A percentile compares a stretch with the other conserved stretches of the same genome.
phyloP scores from a whole-genome alignment of 164 flowering plant genomes.

The Aristolochia californica region DNA sequence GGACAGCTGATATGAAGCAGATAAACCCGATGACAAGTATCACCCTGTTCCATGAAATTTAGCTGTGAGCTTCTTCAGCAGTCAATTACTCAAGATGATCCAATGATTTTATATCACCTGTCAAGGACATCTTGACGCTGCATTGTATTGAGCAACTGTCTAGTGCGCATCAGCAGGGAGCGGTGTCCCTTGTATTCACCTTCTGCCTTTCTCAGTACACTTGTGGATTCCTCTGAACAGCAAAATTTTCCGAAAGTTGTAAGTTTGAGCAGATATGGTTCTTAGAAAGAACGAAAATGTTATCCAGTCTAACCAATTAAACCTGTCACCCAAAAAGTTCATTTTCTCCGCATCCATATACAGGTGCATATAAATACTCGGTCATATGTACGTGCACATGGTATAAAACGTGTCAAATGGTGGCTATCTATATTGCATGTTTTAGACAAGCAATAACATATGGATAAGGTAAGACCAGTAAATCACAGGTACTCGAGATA shows the following conservation, averaged over 20 bases:
- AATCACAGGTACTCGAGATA: too few species aligned
- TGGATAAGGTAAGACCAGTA: too few species aligned
- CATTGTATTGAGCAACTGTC: constrained; percentile 79
- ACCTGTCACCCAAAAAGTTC: not conserved
- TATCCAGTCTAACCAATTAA: not conserved
- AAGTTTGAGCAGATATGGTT: not conserved
- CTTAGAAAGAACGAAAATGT: not conserved
- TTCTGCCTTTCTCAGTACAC: constrained; percentile 73
- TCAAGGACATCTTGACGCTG: constrained; percentile 80
- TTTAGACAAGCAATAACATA: too few species aligned
- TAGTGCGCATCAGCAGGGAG: constrained; percentile 68
- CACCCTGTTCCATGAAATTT: constrained; percentile 35
- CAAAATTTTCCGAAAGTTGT: not conserved
- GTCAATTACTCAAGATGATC: not conserved
- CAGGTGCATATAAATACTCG: too few species aligned
- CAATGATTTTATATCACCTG: constrained; percentile 30
- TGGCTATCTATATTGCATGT: too few species aligned
- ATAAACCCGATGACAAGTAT: constrained; percentile 50
- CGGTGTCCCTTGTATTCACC: constrained; percentile 89
- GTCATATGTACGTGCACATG: too few species aligned
- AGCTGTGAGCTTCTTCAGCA: not conserved
- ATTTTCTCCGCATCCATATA: too few species aligned
- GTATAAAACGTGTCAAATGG: too few species aligned
- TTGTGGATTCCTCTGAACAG: constrained; percentile 65
- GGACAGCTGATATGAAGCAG: constrained; percentile 62